phyloP scores from a whole-genome alignment of 2,329 filamentous ascomycete genomes.

The Alternaria triticimaculans region DNA sequence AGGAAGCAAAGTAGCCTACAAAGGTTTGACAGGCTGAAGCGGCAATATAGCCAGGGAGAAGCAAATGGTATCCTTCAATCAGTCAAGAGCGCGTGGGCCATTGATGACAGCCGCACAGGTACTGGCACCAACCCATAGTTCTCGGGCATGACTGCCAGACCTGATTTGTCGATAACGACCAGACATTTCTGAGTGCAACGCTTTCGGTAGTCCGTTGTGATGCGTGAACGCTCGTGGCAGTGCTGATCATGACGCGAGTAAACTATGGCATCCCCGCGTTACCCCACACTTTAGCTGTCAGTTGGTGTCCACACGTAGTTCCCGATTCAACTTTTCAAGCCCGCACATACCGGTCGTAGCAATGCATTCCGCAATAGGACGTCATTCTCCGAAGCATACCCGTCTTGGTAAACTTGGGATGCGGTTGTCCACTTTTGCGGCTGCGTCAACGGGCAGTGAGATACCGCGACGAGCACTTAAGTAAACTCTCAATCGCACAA shows the following conservation, averaged over 20 bases:
- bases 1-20: not conserved
- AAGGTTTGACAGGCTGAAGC: not conserved
- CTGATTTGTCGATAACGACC: not conserved
- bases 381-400: constrained; percentile 23
- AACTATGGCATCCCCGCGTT: constrained; percentile 1
- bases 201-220: not conserved
- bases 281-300: constrained; percentile 15
- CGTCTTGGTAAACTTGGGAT: not conserved
- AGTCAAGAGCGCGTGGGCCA: not conserved
- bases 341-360: not conserved
- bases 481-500: not conserved
- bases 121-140: not conserved
- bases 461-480: constrained; percentile 15
- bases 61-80: not conserved
- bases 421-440: not conserved
- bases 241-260: not conserved
- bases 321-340: not conserved
- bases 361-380: not conserved
- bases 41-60: not conserved
- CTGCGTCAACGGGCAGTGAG: not conserved
- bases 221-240: not conserved
- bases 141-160: constrained; percentile 5
- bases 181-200: not conserved
- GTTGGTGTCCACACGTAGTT: not conserved
- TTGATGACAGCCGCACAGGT: not conserved